Evolutionary conservation across 2,329 filamentous ascomycete species (phyloP), one percentile per base, ranked within the genome.

Genomic region (Lojkania enalia): DNA sequence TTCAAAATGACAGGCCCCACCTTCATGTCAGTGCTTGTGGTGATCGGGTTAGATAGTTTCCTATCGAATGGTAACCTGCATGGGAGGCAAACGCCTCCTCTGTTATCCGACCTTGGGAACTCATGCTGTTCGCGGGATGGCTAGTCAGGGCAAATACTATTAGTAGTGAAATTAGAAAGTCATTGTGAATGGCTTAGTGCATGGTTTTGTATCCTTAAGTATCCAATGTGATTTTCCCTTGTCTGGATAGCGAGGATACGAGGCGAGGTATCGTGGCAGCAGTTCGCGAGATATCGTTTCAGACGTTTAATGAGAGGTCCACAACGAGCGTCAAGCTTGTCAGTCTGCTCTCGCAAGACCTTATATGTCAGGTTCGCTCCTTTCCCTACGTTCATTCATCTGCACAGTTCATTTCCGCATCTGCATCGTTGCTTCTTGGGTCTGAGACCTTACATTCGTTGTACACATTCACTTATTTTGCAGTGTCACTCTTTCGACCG

Each of bases 371-470:
- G n/a, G 19, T 37, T 41, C n/a, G 2, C 16, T 13, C 16, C 16
- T 25, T 19, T 19, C 13, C 35, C 37, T 47, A 18, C 3, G 36
- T 25, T 16, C n/a, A 14, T 21, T 37, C 39, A 41, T 27, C 33
- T 39, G 44, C 50, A 41, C 36, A 20, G 53, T 41, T 52, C 45
- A 45, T 55, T 52, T 58, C 50, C 54, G 42, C 49, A 49, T 50
- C 51, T 61, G 53, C 58, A 50, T 46, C 33, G 49, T 52, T 51
- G 52, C 57, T 60, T 60, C 46, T 3, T 46, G 44, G 64, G 66
- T 69, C 66, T 66, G 66, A 64, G 66, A 69, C 66, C 63, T 60
- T 54, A 62, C 67, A 62, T 65, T 70, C 65, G 54, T 68, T 69
- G 54, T 55, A 58, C 54, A 55, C 54, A 56, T 55, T 60, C 63